These are phyloP conservation scores for Populus ilicifolia DNA, from an alignment of 345 rosid species.

Conservation along the genomic window DNA sequence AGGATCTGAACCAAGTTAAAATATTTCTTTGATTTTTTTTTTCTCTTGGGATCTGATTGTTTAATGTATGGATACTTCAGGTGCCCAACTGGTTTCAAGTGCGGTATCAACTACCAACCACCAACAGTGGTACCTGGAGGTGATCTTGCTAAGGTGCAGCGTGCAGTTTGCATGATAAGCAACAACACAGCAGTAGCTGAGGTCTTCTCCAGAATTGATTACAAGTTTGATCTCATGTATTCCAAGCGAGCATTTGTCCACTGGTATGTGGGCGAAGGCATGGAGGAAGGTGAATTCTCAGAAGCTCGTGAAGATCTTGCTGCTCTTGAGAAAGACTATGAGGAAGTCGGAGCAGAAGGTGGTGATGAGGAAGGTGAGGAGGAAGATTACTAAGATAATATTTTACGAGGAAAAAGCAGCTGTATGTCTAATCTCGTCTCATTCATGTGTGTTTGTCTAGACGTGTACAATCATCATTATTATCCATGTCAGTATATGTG, in stretches of 20 bases:
- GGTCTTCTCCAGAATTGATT: constrained; percentile 69
- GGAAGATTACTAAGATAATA: constrained; percentile 43
- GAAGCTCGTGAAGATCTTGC: constrained; percentile 90
- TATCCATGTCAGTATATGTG: constrained; percentile 1
- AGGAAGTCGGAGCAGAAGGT: constrained; percentile 81
- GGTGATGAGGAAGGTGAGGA: constrained; percentile 48
- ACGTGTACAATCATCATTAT: constrained; percentile 7
- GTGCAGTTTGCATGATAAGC: constrained; percentile 90
- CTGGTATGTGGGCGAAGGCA: constrained; percentile 92
- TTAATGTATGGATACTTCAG: constrained; percentile 25
- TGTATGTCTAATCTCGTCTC: constrained; percentile 7
- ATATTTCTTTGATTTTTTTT: background rate
- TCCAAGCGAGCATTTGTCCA: constrained; percentile 79
- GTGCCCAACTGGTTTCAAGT: constrained; percentile 88
- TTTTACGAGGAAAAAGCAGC: constrained; percentile 5
- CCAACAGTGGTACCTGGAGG: constrained; percentile 78
- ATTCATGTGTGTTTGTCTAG: constrained; percentile 9
- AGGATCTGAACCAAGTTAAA: too few relatives aligned
- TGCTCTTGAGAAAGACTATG: constrained; percentile 80
- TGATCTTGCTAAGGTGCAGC: constrained; percentile 72
- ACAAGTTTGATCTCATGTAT: constrained; percentile 84
- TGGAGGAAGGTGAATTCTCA: constrained; percentile 92
- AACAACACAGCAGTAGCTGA: constrained; percentile 82
- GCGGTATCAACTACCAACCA: constrained; percentile 80
- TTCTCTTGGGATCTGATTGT: background rate